Evolutionary conservation across 768 basidiomycete genomes (phyloP).

Genomic region (Pisolithus tinctorius): DNA sequence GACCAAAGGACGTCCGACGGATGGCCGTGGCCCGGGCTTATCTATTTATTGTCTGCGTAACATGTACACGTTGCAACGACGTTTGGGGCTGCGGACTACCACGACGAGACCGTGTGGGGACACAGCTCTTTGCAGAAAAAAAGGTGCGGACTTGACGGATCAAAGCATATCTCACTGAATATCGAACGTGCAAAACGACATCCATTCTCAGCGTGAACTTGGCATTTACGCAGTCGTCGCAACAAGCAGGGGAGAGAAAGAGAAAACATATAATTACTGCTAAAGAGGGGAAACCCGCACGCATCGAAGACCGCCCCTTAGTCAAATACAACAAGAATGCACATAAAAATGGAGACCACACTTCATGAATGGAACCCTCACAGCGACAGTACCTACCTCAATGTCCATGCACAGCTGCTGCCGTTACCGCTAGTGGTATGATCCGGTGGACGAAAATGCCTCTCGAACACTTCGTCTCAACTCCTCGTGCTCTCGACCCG

Average conservation of each 20-base stretch:
- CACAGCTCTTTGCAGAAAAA: too few species aligned
- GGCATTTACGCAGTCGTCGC: not conserved
- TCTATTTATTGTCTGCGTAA: not conserved
- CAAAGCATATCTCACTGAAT: not conserved
- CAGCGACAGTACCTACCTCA: not conserved
- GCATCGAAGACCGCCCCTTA: not conserved
- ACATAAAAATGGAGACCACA: not conserved
- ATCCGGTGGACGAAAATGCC: slow-evolving; percentile 59
- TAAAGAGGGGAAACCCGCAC: not conserved
- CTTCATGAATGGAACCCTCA: not conserved
- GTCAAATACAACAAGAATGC: slow-evolving; percentile 1
- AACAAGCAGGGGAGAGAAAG: not conserved
- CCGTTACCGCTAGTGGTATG: slow-evolving; percentile 30
- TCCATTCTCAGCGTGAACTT: not conserved
- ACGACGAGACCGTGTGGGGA: not conserved
- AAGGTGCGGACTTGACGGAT: too few species aligned
- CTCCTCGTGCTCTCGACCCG: slow-evolving; percentile 67
- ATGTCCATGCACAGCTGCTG: not conserved
- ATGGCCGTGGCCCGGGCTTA: not conserved
- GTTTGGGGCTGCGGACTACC: not conserved
- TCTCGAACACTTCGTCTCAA: slow-evolving; percentile 77
- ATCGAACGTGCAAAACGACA: too few species aligned
- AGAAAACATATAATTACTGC: not conserved
- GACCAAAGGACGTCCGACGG: slow-evolving; percentile 3
- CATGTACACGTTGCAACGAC: not conserved